Conservation (phyloP, 805 yeast genomes). For the Saccharomycopsis sp. region DNA sequence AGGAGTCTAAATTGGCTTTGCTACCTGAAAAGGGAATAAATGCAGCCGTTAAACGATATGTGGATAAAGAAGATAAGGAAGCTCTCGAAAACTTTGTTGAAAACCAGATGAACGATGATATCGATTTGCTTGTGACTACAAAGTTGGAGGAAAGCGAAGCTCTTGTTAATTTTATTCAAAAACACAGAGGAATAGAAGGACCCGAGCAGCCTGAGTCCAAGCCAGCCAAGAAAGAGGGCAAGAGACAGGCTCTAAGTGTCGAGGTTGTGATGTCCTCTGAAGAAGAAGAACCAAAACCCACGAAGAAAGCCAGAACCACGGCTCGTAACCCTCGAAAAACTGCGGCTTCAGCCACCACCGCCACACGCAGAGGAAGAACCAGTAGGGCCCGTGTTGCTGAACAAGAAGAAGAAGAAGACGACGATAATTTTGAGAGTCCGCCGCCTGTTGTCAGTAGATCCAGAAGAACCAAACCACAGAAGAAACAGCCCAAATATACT, state of each 20-base stretch:
- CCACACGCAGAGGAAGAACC: not conserved
- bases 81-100: conserved; percentile 61
- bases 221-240: not conserved
- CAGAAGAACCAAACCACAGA: not conserved
- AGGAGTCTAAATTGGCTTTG: conserved; percentile 56
- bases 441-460: not conserved
- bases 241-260: not conserved
- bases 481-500: not conserved
- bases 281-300: not conserved
- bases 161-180: conserved; percentile 7
- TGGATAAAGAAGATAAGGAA: conserved; percentile 77
- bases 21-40: conserved; percentile 72
- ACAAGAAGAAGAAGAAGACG: not conserved
- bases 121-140: conserved; percentile 37
- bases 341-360: not conserved
- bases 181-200: not conserved
- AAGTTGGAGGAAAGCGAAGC: conserved; percentile 13
- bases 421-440: not conserved
- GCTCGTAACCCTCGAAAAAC: not conserved
- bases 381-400: not conserved
- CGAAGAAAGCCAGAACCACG: not conserved
- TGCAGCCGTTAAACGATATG: conserved; percentile 62
- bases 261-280: not conserved
- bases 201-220: not conserved
- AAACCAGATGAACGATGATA: conserved; percentile 46